phyloP scores from a whole-genome alignment of 2,329 filamentous ascomycete genomes.

The Colletotrichum cereale region DNA sequence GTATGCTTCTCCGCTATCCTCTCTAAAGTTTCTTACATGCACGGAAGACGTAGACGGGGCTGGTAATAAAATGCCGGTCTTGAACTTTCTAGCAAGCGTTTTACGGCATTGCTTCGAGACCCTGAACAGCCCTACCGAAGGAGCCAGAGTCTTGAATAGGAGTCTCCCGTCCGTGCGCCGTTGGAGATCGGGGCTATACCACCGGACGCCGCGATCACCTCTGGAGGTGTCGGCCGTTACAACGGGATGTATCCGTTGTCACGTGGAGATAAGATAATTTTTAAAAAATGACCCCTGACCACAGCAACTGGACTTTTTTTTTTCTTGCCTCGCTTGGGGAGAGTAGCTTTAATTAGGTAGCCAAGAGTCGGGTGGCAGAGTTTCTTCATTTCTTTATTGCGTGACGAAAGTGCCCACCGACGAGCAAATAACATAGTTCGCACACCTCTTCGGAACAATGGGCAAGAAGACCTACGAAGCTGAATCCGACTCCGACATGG shows the following conservation, averaged over 20 bases:
- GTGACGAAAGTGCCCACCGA: neutral
- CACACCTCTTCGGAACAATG: slow-evolving; percentile 14
- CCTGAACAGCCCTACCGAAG: slow-evolving; percentile 30
- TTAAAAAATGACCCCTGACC: slow-evolving; percentile 13
- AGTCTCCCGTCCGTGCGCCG: slow-evolving; percentile 13
- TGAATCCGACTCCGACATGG: slow-evolving; percentile 31
- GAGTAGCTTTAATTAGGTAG: slow-evolving; percentile 10
- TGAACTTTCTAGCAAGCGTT: neutral
- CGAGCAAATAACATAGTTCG: neutral
- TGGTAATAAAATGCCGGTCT: neutral
- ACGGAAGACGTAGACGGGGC: neutral
- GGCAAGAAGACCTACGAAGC: slow-evolving; percentile 17
- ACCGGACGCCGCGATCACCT: neutral
- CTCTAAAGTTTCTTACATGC: neutral
- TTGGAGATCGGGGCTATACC: slow-evolving; percentile 13
- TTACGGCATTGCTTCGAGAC: neutral
- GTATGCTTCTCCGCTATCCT: neutral
- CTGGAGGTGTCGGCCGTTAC: neutral
- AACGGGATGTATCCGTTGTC: neutral
- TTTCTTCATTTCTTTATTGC: slow-evolving; percentile 20
- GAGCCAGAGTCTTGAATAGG: slow-evolving; percentile 5
- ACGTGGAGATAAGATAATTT: slow-evolving; percentile 38
- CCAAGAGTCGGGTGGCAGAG: slow-evolving; percentile 1
- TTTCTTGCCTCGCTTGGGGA: slow-evolving; percentile 11
- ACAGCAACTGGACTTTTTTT: slow-evolving; percentile 21